Evolutionary conservation across 2,329 filamentous ascomycete species (phyloP), one percentile per base, ranked within the genome.

Genomic region (Chalaropsis ovoidea): DNA sequence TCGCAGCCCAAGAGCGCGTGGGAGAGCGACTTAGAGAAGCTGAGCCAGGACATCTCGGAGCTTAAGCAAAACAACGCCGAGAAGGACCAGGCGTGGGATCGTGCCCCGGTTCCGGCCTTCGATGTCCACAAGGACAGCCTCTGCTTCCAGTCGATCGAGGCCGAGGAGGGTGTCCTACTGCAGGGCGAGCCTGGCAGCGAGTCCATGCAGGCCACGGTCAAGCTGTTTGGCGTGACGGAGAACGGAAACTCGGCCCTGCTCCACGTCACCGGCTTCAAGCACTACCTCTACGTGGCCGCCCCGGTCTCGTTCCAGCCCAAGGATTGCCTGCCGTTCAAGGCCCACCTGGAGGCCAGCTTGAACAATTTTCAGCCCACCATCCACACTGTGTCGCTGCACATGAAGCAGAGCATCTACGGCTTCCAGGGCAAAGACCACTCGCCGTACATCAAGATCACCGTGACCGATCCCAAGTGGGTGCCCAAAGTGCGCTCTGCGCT

Each of bases 141-240:
- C n/a, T 85, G 83, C 69, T 97, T 99, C 73, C 94, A 99, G 77
- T 88, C 95, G 72, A 99, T 99, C 70, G 95, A 99, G 72, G 88
- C 86, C 0, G 92, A 97, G 73, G 93, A 99, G 74, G 93, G 94
- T 22, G 88, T 85, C 2, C 75, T 96, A 1, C 79, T 87, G 73
- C 89, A 89, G 61, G 90, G 89, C 22, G 47, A 62, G 42, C 13
- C 11, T 3, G 47, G 63, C 6, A 63, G 22, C 27, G 66, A 67
- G 39, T 42, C 47, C 2, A 24, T 61, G 15, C 86, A 76, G 72
- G 80, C 89, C 0, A 87, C 90, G 0, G 84, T 99, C 66, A 95
- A 94, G 78, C 81, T 99, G 22, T 99, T 97, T 76, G 94, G 94
- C 71, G 91, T 97, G 3, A 96, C 90, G 1, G 76, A 84, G 71